Base-by-base conservation (phyloP, 1,284 basidiomycete species). In the Cystobasidium slooffiae region DNA sequence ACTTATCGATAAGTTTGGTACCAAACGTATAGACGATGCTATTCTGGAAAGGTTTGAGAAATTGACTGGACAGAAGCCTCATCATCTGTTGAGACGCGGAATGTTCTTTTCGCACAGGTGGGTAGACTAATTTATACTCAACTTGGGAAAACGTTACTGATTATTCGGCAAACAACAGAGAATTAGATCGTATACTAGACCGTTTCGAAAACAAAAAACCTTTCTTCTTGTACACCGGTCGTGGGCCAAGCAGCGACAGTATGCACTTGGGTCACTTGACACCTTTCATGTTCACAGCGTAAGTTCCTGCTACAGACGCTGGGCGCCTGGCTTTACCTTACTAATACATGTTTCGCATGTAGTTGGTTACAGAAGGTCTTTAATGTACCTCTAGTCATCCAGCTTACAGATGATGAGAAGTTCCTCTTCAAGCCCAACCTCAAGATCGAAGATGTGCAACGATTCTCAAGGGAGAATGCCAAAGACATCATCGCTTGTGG, bases 201-300 rank as follows among this genome's bases (percentile, higher is more conserved):
- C 89, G 94, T 65, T 98, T 93, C 83, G 96, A 99, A 84, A 91
- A 97, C 82, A 90, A 92, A 20, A 97, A 98, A 83, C 96, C 95
- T 6, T 99, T 98, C 85, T 99, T 93, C 85, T 85, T 99, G 77
- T 99, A 99, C 84, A 99, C 97, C 0, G 97, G 97, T 46, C 88
- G 97, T 73, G 97, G 97, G 12, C 97, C 97, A 20, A 94, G 92
- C 78, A 96, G 92, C 78, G 93, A 93, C 82, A 97, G 93, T 80
- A 93, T 99, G 91, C 97, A 99, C 85, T 85, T 99, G 76, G 97
- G 97, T 31, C 97, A 99, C 82, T 91, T 97, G 88, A 90, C 98
- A 75, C 97, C 96, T 0, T 99, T 99, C 83, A 87, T 92, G 66
- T 97, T 99, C 83, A 98, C 97, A 72, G 95, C 96, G 92, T 94